Evolutionary conservation across 495 filamentous ascomycete species (phyloP).

Genomic region (Letharia lupina): DNA sequence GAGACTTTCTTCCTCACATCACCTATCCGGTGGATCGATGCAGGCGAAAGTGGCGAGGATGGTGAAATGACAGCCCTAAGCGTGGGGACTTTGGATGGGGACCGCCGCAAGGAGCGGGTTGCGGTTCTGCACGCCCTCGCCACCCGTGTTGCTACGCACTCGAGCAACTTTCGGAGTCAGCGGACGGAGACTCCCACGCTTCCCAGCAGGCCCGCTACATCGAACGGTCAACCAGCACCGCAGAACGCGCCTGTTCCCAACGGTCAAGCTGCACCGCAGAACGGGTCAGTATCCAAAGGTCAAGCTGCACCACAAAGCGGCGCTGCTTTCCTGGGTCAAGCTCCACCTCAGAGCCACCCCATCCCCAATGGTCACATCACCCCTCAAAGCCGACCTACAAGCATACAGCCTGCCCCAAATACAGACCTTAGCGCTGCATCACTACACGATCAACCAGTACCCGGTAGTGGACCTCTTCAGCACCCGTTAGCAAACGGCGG

Average conservation of each 20-base stretch:
- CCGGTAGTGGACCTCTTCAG: not conserved
- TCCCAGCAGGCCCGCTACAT: constrained; percentile 6
- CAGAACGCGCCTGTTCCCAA: not conserved
- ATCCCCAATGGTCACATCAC: not conserved
- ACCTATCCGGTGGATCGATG: constrained; percentile 20
- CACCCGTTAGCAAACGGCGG: constrained; percentile 14
- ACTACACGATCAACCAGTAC: not conserved
- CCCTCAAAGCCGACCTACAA: not conserved
- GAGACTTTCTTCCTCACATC: constrained; percentile 16
- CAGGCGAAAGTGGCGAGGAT: constrained; percentile 19
- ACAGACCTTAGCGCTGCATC: not conserved
- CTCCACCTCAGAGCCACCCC: not conserved
- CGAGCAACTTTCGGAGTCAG: constrained; percentile 10
- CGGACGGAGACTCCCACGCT: not conserved
- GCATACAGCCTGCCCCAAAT: constrained; percentile 1
- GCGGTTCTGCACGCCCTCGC: constrained; percentile 20
- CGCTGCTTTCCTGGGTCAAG: not conserved
- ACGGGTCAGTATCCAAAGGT: not conserved
- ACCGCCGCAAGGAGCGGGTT: constrained; percentile 16
- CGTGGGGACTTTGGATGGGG: constrained; percentile 19
- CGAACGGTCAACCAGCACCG: not conserved
- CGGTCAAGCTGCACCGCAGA: not conserved
- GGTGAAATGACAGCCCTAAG: constrained; percentile 19
- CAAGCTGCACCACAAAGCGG: not conserved
- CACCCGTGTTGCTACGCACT: constrained; percentile 16